Evolutionary conservation across 345 rosid genomes (phyloP), one percentile per base, ranked within the genome.

Genomic region (Eucalyptus coolabah): DNA sequence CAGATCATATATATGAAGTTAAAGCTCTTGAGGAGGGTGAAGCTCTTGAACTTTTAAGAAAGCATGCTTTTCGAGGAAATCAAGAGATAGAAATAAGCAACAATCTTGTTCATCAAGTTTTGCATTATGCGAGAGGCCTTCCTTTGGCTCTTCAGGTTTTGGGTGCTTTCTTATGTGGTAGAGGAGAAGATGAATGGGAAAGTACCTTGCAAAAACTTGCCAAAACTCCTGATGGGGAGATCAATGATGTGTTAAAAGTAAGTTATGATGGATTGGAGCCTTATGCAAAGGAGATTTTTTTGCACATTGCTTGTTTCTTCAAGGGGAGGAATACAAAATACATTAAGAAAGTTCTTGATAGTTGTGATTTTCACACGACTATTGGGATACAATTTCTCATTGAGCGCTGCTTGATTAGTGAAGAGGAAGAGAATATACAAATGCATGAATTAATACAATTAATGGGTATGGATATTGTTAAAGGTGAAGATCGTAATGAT

Each of bases 381-480:
- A 54, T 54, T 8, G 60, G 60, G 0, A 54, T 54, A 54, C 2
- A 54, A 54, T 0, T 21, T 54, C 28, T 54, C 60, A 21, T 54
- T 21, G 56, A 51, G 56, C 23, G 9, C 1, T 7, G 56, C 56
- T 51, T 51, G 23, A 51, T 51, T 51, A 23, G 2, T 21, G 12
- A 54, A 54, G 12, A 21, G 26, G 12, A 0, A 8, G 11, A 0
- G 60, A 21, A 1, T 0, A 54, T 54, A 54, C 60, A 54, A 54
- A 54, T 54, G 60, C 60, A 54, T 54, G 60, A 54, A 1, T 54
- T 54, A 9, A 54, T 54, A 21, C 60, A 54, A 54, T 54, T 54
- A 54, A 54, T 54, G 60, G 60, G 60, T 54, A 54, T 54, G 60
- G 0, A 54, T 21, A 54, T 21, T 54, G 67, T 59, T 24, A 24